A percentile compares a stretch with the other conserved stretches of the same genome.
Conservation (phyloP, 805 yeast species). For the Isabelozyma pseudorhagii region DNA sequence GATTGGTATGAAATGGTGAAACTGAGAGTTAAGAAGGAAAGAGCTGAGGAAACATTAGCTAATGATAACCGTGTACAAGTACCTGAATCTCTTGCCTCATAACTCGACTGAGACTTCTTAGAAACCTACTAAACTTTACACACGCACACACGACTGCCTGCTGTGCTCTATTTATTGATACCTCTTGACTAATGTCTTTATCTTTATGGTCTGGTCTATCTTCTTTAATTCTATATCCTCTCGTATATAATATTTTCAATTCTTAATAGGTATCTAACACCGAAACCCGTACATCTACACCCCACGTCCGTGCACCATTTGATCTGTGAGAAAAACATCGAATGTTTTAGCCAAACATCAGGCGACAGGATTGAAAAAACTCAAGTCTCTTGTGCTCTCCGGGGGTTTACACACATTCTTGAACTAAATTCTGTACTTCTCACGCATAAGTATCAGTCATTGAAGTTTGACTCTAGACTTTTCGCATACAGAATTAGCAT, state of each 20-base stretch:
- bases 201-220: too few species aligned
- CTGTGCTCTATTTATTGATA: not conserved
- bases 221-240: not conserved
- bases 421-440: too few species aligned
- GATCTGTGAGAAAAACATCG: not conserved
- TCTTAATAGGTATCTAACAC: not conserved
- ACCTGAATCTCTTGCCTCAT: not conserved
- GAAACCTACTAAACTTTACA: too few species aligned
- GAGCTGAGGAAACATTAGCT: not conserved
- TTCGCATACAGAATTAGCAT: not conserved
- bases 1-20: conserved; percentile 61
- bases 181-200: too few species aligned
- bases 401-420: too few species aligned
- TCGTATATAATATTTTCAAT: not conserved
- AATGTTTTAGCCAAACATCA: not conserved
- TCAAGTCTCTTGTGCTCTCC: too few species aligned
- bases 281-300: not conserved
- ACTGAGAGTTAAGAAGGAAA: conserved; percentile 19
- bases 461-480: too few species aligned
- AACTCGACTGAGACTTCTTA: too few species aligned
- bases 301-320: not conserved
- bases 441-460: too few species aligned
- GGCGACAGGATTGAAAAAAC: not conserved
- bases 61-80: not conserved
- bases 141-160: not conserved